A percentile compares a stretch with the other conserved stretches of the same genome.
These are phyloP conservation scores for Quercus wislizeni DNA, from an alignment of 306 rosid species.

Conservation along the genomic window DNA sequence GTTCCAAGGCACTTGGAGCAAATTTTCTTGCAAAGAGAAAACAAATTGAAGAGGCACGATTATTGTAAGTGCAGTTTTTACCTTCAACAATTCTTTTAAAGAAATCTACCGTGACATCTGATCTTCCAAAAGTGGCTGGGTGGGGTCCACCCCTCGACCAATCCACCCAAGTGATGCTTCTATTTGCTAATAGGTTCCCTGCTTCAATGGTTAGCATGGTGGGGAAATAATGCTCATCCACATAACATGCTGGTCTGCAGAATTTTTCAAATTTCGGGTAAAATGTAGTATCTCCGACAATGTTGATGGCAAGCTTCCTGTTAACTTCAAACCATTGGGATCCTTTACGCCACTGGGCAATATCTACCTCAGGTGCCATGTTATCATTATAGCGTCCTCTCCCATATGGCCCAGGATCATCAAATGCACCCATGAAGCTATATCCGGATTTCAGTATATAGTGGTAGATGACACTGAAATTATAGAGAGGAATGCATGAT, in stretches of 20 bases:
- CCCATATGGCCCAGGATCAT: conserved; percentile 81
- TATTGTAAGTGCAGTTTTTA: conserved; percentile 56
- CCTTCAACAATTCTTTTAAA: conserved; percentile 34
- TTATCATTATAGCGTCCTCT: conserved; percentile 76
- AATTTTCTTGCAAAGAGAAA: conserved; percentile 84
- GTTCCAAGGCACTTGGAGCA: conserved; percentile 86
- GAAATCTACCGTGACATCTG: conserved; percentile 57
- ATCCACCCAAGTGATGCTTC: conserved; percentile 96
- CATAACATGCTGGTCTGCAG: conserved; percentile 84
- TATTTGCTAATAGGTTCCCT: conserved; percentile 53
- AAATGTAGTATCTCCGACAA: conserved; percentile 57
- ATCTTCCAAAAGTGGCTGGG: conserved; percentile 79
- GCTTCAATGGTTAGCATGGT: conserved; percentile 80
- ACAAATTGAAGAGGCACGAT: conserved; percentile 49
- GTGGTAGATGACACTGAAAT: conserved; percentile 52
- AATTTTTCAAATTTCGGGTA: conserved; percentile 57
- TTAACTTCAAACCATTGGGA: conserved; percentile 92
- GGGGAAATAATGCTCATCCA: conserved; percentile 95
- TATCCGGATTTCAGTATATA: conserved; percentile 61
- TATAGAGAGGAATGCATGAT: conserved; percentile 87
- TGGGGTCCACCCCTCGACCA: conserved; percentile 99
- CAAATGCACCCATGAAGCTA: conserved; percentile 75
- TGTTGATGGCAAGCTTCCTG: conserved; percentile 68
- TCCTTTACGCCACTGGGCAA: conserved; percentile 92
- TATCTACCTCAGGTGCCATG: conserved; percentile 73